Evolutionary conservation across 208 protist species (phyloP).

Genomic region (Crithidia mellificae): DNA sequence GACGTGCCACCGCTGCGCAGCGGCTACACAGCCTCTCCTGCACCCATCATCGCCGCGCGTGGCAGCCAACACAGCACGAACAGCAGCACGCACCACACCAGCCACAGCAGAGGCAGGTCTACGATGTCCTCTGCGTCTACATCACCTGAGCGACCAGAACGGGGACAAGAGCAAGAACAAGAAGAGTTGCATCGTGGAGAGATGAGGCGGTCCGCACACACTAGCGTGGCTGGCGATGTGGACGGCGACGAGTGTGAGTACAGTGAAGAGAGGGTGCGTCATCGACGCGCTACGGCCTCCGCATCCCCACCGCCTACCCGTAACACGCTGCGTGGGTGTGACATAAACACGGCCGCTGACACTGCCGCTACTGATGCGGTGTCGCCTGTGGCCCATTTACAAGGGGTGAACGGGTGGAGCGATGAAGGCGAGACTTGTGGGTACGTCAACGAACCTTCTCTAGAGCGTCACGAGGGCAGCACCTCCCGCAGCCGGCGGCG

Average conservation of each 20-base stretch:
- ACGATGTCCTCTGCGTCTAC: constrained; percentile 18
- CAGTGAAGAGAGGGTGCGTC: not conserved
- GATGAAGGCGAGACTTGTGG: no score
- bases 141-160: constrained; percentile 10
- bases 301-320: not conserved
- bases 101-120: not conserved
- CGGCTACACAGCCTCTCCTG: no score
- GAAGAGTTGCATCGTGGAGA: no score
- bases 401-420: not conserved
- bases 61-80: no score
- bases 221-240: no score
- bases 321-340: not conserved
- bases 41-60: no score
- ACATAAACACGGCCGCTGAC: not conserved
- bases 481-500: no score
- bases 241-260: not conserved
- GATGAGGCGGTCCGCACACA: no score
- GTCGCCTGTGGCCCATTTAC: not conserved
- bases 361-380: not conserved
- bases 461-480: no score
- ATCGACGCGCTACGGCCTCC: not conserved
- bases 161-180: no score
- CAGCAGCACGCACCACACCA: not conserved
- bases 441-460: no score
- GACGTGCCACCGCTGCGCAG: no score